These are phyloP conservation scores for Coffea canephora DNA, from an alignment of 257 asterid genomes.

Conservation along the genomic window DNA sequence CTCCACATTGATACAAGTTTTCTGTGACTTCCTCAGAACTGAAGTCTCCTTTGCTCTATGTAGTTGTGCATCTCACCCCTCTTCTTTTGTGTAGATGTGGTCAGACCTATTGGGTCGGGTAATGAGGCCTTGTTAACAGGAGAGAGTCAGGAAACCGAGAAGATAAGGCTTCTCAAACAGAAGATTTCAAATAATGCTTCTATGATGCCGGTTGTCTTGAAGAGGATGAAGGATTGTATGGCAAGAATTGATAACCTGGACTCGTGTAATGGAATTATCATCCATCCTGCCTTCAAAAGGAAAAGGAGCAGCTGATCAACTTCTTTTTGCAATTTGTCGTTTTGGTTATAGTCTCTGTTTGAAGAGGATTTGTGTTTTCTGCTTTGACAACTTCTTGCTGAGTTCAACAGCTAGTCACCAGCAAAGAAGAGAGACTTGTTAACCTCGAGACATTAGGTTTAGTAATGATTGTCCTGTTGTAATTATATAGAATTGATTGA, in stretches of 20 bases:
- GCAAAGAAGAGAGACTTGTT: background rate
- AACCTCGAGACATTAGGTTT: background rate
- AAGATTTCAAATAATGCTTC: slow-evolving; percentile 59
- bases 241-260: slow-evolving; percentile 53
- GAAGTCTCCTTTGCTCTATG: background rate
- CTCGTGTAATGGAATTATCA: slow-evolving; percentile 36
- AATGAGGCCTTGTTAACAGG: slow-evolving; percentile 19
- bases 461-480: slow-evolving; percentile 21
- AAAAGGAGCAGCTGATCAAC: slow-evolving; percentile 38
- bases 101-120: slow-evolving; percentile 26
- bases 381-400: slow-evolving; percentile 1
- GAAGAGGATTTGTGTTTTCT: slow-evolving; percentile 5
- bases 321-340: background rate
- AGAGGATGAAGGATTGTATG: slow-evolving; percentile 69
- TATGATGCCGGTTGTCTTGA: slow-evolving; percentile 43
- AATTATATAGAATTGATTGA: slow-evolving; percentile 5
- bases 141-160: slow-evolving; percentile 40
- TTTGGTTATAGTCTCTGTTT: background rate
- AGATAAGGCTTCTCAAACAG: slow-evolving; percentile 54
- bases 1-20: background rate
- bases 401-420: background rate
- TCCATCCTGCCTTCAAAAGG: slow-evolving; percentile 68
- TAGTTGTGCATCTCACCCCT: background rate
- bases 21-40: background rate
- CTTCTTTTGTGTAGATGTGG: slow-evolving; percentile 27